Base-by-base conservation (phyloP, 495 filamentous ascomycete species). In the Penicillium cinerascens region DNA sequence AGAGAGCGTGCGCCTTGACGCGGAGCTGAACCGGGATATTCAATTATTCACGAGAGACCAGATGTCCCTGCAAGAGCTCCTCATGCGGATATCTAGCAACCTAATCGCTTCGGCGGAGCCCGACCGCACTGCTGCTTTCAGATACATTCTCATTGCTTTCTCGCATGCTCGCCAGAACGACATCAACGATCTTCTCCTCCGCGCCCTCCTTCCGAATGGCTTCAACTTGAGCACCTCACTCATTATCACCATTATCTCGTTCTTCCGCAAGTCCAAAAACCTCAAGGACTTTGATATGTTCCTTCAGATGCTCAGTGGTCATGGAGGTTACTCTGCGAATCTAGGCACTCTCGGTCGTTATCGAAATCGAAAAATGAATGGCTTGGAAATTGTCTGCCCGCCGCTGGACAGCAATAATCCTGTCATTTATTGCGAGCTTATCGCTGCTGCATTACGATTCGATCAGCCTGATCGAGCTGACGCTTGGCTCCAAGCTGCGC, bases 391-490 rank as follows among this genome's bases (percentile, higher is more conserved):
- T 4, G 66, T 70, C 2, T 53, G 70, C 6, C 74, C 74, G 8
- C 67, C 74, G 1, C 48, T 68, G 13, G 55, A 68, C 44, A 63
- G 59, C 20, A 64, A 57, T 41, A 75, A 71, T 43, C 59, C 66
- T 2, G 61, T 77, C 17, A 59, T 72, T 37, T 71, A 67, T 20
- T 58, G 64, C 2, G 58, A 67, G 22, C 47, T 77, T 15, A 75
- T 77, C 13, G 52, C 57, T 6, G 59, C 67, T 13, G 68, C 64
- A 13, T 57, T 77, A 21, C 66, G 71, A 1, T 77, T 77, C 22
- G 64, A 75, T 33, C 74, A 77, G 40, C 72, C 71, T 4, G 65
- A 75, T 15, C 60, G 72, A 59, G 74, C 74, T 13, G 71, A 76
- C 25, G 74, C 74, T 13, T 77, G 67, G 55, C 64, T 73, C 13